Percentiles rank a stretch among this genome's conserved stretches.
phyloP scores from a whole-genome alignment of 1,284 basidiomycete species.

The Chalciporus sp. region DNA sequence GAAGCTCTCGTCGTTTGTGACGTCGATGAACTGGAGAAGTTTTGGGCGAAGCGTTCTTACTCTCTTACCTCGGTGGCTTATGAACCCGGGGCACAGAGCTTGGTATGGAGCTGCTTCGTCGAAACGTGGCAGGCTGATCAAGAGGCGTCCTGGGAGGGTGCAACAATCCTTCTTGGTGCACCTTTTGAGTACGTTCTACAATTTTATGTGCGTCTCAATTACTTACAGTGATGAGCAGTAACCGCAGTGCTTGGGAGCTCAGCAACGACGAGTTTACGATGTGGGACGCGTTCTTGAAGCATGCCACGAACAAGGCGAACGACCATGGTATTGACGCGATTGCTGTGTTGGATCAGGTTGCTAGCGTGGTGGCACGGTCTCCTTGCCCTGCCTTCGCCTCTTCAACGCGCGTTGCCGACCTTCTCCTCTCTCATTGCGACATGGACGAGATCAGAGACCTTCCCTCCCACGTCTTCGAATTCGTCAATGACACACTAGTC shows the following conservation, averaged over 20 bases:
- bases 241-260: slow-evolving; percentile 54
- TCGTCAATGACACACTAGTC: slow-evolving; percentile 58
- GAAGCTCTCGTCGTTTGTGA: slow-evolving; percentile 51
- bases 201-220: slow-evolving; percentile 8
- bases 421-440: slow-evolving; percentile 58
- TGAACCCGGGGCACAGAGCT: slow-evolving; percentile 34
- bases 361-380: slow-evolving; percentile 46
- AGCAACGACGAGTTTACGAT: slow-evolving; percentile 50
- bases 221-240: slow-evolving; percentile 35
- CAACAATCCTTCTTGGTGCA: slow-evolving; percentile 54
- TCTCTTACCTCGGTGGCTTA: slow-evolving; percentile 23
- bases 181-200: slow-evolving; percentile 58
- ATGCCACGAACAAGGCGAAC: slow-evolving; percentile 53
- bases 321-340: slow-evolving; percentile 58
- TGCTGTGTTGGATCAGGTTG: slow-evolving; percentile 56
- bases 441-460: slow-evolving; percentile 49
- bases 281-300: slow-evolving; percentile 61
- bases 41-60: slow-evolving; percentile 46
- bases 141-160: slow-evolving; percentile 51
- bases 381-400: slow-evolving; percentile 45
- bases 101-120: slow-evolving; percentile 58
- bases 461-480: slow-evolving; percentile 52
- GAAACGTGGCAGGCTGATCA: slow-evolving; percentile 52
- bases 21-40: slow-evolving; percentile 47
- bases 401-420: slow-evolving; percentile 56